Percentiles rank a stretch among this genome's conserved stretches.
These are phyloP conservation scores for Mycena indigotica DNA, from an alignment of 768 basidiomycete genomes.

Conservation along the genomic window DNA sequence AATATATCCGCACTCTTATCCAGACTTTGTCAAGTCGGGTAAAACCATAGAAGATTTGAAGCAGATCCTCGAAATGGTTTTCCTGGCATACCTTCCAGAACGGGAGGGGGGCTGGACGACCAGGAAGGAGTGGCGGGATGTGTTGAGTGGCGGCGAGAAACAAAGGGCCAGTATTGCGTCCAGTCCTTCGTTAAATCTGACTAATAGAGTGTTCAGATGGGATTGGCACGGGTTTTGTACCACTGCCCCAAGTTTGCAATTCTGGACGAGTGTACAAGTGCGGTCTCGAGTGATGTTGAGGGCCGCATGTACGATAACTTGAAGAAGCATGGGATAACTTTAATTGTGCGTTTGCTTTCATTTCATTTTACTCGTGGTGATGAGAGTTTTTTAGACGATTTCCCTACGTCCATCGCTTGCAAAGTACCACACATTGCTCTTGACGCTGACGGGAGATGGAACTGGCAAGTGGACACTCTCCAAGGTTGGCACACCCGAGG, in stretches of 20 bases:
- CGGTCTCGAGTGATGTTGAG: constrained; percentile 95
- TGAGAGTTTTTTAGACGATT: constrained; percentile 30
- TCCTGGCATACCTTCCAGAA: constrained; percentile 80
- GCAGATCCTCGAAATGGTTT: constrained; percentile 77
- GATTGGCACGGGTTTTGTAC: constrained; percentile 90
- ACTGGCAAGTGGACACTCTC: constrained; percentile 72
- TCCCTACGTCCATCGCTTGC: constrained; percentile 67
- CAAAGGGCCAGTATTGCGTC: constrained; percentile 63
- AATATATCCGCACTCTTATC: constrained; percentile 88
- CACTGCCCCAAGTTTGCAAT: constrained; percentile 82
- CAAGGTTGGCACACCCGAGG: constrained; percentile 71
- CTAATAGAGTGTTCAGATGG: constrained; percentile 65
- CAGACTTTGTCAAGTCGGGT: constrained; percentile 63
- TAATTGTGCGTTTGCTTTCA: constrained; percentile 46
- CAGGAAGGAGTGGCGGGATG: constrained; percentile 94
- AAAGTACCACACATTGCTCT: constrained; percentile 87
- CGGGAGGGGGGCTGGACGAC: constrained; percentile 90
- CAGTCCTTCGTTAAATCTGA: constrained; percentile 11
- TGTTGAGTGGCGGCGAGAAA: constrained; percentile 95
- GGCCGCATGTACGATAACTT: constrained; percentile 94
- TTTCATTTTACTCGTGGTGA: not conserved
- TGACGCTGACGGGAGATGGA: constrained; percentile 76
- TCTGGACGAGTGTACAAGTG: constrained; percentile 92
- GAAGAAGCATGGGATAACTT: constrained; percentile 84
- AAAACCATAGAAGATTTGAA: constrained; percentile 70